These are phyloP conservation scores for Microdochium trichocladiopsis DNA, from an alignment of 2,329 filamentous ascomycete genomes.

Conservation along the genomic window DNA sequence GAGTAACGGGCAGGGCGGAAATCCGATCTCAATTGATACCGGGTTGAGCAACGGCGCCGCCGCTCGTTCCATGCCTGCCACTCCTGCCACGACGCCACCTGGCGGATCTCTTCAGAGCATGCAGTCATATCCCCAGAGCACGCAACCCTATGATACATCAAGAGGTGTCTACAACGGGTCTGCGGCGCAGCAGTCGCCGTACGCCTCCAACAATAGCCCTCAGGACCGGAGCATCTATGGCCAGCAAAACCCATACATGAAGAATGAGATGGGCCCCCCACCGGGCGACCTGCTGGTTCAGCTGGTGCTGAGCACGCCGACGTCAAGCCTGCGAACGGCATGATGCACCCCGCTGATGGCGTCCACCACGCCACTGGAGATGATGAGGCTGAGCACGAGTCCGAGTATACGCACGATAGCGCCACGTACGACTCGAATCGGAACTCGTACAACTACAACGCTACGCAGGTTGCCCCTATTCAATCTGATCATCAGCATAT, in stretches of 20 bases:
- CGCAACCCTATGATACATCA: conserved; percentile 67
- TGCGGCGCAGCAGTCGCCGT: conserved; percentile 63
- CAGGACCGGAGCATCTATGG: conserved; percentile 59
- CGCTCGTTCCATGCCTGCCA: conserved; percentile 74
- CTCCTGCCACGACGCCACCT: conserved; percentile 85
- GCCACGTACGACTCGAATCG: conserved; percentile 67
- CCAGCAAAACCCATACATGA: conserved; percentile 64
- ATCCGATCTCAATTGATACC: conserved; percentile 76
- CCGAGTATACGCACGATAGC: conserved; percentile 83
- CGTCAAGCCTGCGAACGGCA: conserved; percentile 58
- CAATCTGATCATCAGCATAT: conserved; percentile 69
- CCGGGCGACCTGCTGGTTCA: conserved; percentile 50
- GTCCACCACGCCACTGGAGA: conserved; percentile 48
- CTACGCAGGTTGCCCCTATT: conserved; percentile 57
- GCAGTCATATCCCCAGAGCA: conserved; percentile 64
- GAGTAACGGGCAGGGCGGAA: conserved; percentile 53
- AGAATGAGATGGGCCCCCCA: conserved; percentile 83
- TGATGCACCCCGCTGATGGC: conserved; percentile 52
- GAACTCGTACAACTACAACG: conserved; percentile 71
- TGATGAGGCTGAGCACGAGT: conserved; percentile 65
- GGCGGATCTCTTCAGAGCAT: conserved; percentile 70
- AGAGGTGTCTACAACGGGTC: conserved; percentile 73
- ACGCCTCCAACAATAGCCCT: conserved; percentile 52
- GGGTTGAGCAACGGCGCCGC: conserved; percentile 58
- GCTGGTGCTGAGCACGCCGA: conserved; percentile 58